Conservation (phyloP, 2,329 filamentous ascomycete genomes). For the Talaromyces sp. region DNA sequence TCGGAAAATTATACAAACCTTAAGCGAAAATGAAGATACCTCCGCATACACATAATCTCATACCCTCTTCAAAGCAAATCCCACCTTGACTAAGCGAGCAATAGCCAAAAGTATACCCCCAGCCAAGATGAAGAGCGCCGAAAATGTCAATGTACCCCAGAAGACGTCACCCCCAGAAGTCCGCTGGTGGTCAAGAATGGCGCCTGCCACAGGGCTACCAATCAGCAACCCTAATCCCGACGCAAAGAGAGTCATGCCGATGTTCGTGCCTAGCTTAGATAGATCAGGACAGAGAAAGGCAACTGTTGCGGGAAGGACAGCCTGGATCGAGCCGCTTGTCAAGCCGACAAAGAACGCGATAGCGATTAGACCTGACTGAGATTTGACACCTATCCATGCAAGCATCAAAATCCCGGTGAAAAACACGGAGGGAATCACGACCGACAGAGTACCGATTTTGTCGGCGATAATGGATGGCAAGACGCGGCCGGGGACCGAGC, state of each 20-base stretch:
- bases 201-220: background rate
- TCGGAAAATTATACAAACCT: background rate
- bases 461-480: background rate
- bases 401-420: background rate
- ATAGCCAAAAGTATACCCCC: background rate
- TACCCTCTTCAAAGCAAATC: background rate
- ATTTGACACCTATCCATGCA: background rate
- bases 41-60: background rate
- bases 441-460: background rate
- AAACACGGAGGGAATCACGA: background rate
- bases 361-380: background rate
- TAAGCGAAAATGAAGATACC: background rate
- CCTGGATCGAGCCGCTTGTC: background rate
- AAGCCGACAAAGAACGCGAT: background rate
- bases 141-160: background rate
- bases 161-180: background rate
- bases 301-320: background rate
- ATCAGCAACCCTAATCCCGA: background rate
- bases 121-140: background rate
- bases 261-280: background rate
- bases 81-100: background rate
- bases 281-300: background rate
- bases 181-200: background rate
- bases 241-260: background rate
- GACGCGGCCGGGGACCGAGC: background rate